These are phyloP conservation scores for Teunomyces tritomae DNA, from an alignment of 805 yeast genomes.

Conservation along the genomic window DNA sequence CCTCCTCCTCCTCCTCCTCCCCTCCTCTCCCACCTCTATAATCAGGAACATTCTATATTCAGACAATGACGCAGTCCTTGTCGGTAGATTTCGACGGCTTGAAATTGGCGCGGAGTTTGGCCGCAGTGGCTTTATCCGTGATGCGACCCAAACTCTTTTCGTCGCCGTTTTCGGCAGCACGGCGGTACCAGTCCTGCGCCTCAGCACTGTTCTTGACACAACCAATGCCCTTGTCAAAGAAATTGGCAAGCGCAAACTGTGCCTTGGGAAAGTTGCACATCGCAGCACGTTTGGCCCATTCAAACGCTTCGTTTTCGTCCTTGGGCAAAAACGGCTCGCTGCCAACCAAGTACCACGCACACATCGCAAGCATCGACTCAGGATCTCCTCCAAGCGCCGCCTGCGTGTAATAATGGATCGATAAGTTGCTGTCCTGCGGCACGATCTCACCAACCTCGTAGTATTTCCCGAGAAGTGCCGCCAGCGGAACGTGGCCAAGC, in stretches of 20 bases:
- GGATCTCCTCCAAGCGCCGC: constrained; percentile 90
- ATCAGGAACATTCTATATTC: background rate
- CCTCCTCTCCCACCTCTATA: background rate
- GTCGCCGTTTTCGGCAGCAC: constrained; percentile 62
- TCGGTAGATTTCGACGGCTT: constrained; percentile 10
- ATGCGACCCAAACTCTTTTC: constrained; percentile 36
- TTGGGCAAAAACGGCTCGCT: constrained; percentile 76
- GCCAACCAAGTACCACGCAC: constrained; percentile 96
- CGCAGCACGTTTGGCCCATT: constrained; percentile 93
- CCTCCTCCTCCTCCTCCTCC: too few species aligned
- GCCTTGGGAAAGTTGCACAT: constrained; percentile 72
- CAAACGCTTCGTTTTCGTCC: constrained; percentile 84
- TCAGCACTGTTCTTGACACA: constrained; percentile 55
- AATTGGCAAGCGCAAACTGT: constrained; percentile 79
- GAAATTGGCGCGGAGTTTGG: constrained; percentile 27
- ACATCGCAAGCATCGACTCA: constrained; percentile 85
- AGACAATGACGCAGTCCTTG: constrained; percentile 2
- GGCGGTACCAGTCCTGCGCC: constrained; percentile 72
- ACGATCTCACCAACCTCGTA: constrained; percentile 80
- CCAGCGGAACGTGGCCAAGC: constrained; percentile 78
- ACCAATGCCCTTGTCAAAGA: constrained; percentile 86
- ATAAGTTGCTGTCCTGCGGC: constrained; percentile 75
- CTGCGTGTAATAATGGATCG: constrained; percentile 88
- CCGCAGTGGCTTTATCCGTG: constrained; percentile 28
- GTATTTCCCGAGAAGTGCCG: constrained; percentile 73